These are phyloP conservation scores for Entrophospora sp. DNA, from an alignment of 192 early-diverging fungal genomes.

Conservation along the genomic window DNA sequence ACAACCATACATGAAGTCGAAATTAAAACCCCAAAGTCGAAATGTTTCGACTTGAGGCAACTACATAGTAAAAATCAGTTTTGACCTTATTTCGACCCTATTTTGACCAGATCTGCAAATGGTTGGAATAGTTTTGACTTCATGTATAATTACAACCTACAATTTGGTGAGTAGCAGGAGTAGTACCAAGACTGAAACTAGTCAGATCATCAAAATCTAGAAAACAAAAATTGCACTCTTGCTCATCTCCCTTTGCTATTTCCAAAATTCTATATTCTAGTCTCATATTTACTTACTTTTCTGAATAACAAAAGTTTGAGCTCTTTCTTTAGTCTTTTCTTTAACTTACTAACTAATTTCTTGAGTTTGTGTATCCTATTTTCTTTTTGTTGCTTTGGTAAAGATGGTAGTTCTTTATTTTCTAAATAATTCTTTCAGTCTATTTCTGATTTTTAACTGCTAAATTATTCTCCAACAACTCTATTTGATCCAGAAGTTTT, in stretches of 20 bases:
- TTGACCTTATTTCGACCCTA: no score
- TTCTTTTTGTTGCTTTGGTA: constrained; percentile 11
- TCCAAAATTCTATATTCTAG: no score
- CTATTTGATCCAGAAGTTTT: background rate
- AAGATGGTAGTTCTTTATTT: background rate
- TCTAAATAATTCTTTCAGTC: constrained; percentile 6
- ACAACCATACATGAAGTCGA: no score
- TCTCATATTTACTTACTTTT: constrained; percentile 3
- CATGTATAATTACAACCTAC: background rate
- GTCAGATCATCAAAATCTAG: no score
- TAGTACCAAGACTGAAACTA: background rate
- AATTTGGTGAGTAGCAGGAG: background rate
- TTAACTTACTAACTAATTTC: no score
- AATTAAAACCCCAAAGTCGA: no score
- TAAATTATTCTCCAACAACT: constrained; percentile 10
- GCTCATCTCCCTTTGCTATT: no score
- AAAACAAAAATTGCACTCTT: no score
- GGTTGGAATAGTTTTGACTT: no score
- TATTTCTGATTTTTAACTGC: constrained; percentile 3
- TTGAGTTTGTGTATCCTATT: background rate
- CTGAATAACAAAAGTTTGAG: constrained; percentile 11
- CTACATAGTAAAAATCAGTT: no score
- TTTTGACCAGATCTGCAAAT: no score
- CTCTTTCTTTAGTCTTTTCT: constrained; percentile 8
- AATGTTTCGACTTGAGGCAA: no score